phyloP scores from a whole-genome alignment of 148 eudicot species.

The Vaccinium vitisidaea region DNA sequence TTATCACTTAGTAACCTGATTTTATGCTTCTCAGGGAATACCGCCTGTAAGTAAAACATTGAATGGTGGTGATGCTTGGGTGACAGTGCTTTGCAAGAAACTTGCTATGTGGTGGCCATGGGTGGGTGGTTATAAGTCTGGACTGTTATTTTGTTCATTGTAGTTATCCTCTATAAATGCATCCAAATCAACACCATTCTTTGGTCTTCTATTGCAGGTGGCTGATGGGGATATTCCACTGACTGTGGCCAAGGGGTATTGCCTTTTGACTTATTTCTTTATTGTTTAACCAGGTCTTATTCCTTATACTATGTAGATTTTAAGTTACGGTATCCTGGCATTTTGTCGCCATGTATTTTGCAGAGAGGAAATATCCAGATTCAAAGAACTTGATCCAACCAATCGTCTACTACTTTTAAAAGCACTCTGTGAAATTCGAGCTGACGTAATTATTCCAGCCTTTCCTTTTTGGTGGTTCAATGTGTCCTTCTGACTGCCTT shows the following conservation, averaged over 20 bases:
- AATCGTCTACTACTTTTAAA: constrained; percentile 66
- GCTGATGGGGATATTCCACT: constrained; percentile 82
- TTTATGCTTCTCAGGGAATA: constrained; percentile 59
- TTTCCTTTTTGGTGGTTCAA: background rate
- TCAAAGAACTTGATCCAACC: constrained; percentile 78
- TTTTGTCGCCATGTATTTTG: constrained; percentile 23
- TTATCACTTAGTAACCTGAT: constrained; percentile 13
- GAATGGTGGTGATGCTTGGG: constrained; percentile 62
- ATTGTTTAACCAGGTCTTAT: constrained; percentile 4
- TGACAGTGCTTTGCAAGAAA: constrained; percentile 67
- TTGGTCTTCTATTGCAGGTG: constrained; percentile 50
- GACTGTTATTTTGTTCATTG: background rate
- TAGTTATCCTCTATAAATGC: background rate
- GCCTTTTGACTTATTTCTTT: constrained; percentile 1
- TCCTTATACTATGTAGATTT: background rate
- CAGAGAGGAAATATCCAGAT: constrained; percentile 74
- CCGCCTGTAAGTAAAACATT: constrained; percentile 53
- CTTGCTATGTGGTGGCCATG: constrained; percentile 86
- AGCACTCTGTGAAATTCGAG: constrained; percentile 90
- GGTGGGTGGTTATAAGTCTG: constrained; percentile 48
- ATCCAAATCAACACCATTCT: constrained; percentile 3
- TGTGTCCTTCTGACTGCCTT: constrained; percentile 2
- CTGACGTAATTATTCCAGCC: constrained; percentile 41
- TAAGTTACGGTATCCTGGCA: background rate
- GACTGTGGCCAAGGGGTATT: constrained; percentile 71